Evolutionary conservation across 257 asterid species (phyloP).

Genomic region (Solanum okadae): DNA sequence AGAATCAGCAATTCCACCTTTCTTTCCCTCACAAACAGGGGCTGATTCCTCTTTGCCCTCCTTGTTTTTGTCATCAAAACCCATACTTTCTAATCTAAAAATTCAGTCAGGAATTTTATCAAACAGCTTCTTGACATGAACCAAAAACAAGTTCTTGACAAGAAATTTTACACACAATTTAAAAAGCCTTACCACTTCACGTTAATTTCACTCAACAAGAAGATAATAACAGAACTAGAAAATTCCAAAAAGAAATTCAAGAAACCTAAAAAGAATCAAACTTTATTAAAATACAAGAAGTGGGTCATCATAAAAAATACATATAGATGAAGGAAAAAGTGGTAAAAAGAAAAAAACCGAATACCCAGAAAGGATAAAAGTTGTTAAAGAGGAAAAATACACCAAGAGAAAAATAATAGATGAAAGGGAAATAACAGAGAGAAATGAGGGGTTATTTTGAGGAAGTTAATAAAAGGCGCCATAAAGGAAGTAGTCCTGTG

Average conservation of each 20-base stretch:
- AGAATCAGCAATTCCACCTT: constrained; percentile 3
- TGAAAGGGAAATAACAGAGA: constrained; percentile 9
- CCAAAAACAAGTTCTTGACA: constrained; percentile 4
- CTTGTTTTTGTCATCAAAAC: constrained; percentile 51
- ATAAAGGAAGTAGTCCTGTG: constrained; percentile 39
- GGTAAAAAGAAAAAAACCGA: constrained; percentile 1
- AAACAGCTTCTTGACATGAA: constrained; percentile 44
- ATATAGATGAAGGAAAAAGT: constrained; percentile 14
- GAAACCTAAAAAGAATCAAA: constrained; percentile 11
- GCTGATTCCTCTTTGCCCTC: constrained; percentile 22
- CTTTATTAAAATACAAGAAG: constrained; percentile 4
- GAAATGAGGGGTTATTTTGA: constrained; percentile 12
- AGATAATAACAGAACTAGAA: constrained; percentile 4
- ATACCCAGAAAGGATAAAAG: constrained; percentile 31
- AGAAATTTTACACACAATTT: neutral
- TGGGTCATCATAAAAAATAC: constrained; percentile 21
- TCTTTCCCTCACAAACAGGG: constrained; percentile 16
- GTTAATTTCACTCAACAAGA: neutral
- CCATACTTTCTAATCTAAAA: constrained; percentile 47
- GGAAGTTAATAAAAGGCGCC: constrained; percentile 13
- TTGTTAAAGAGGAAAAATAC: neutral
- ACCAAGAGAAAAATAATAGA: neutral
- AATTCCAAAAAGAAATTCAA: neutral
- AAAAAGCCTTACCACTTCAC: neutral
- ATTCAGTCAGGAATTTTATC: constrained; percentile 54